These are phyloP conservation scores for Wickerhamomyces canadensis DNA, from an alignment of 805 yeast species.

Conservation along the genomic window DNA sequence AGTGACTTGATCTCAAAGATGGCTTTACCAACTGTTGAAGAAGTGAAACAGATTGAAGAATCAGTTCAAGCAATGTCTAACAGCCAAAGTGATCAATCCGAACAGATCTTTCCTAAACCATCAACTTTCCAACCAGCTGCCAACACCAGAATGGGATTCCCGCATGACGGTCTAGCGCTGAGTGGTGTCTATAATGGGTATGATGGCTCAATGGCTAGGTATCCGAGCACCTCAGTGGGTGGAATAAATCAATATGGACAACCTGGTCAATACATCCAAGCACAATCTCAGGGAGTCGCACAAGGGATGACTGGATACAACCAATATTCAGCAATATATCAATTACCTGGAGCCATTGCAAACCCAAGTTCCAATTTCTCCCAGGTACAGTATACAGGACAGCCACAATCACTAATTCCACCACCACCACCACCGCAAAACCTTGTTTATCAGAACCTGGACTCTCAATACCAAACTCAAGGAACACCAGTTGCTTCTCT, in stretches of 20 bases:
- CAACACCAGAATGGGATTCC: neutral
- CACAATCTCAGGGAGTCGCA: neutral
- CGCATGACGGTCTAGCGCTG: too few relatives aligned
- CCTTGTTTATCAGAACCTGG: neutral
- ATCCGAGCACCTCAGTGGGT: neutral
- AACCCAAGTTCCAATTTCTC: too few relatives aligned
- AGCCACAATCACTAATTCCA: neutral
- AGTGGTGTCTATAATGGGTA: too few relatives aligned
- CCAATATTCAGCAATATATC: neutral
- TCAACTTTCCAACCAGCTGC: neutral
- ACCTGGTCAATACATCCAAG: too few relatives aligned
- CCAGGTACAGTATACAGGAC: neutral
- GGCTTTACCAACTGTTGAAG: conserved; percentile 13
- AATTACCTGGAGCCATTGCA: neutral
- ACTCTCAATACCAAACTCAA: neutral
- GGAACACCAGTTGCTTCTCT: neutral
- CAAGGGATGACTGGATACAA: neutral
- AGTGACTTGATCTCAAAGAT: conserved; percentile 9
- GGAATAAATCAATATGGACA: too few relatives aligned
- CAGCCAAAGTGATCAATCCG: neutral
- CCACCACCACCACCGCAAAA: neutral
- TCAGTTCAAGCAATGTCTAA: neutral
- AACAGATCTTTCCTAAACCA: neutral
- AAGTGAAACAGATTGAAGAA: conserved; percentile 8
- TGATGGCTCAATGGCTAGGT: neutral